Base-by-base conservation (phyloP, 306 rosid genomes). In the Sesbania bispinosa region DNA sequence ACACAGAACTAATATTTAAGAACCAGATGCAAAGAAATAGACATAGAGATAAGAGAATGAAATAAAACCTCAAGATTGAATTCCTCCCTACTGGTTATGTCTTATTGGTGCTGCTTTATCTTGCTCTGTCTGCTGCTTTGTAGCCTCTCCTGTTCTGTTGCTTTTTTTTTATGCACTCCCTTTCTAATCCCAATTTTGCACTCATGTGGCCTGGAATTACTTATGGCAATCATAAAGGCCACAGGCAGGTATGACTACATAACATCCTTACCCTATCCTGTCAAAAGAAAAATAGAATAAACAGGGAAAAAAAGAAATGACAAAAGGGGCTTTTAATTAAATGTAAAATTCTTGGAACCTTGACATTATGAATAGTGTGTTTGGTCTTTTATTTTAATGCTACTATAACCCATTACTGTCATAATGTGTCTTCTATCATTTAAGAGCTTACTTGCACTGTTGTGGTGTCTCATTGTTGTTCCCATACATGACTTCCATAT, bases 161-260 rank as follows among this genome's bases (percentile, higher is more conserved):
- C n/a, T n/a, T n/a, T n/a, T n/a, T n/a, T n/a, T n/a, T n/a, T n/a
- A n/a, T n/a, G n/a, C n/a, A n/a, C n/a, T n/a, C n/a, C n/a, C n/a
- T n/a, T n/a, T n/a, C n/a, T n/a, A n/a, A n/a, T n/a, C n/a, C 97
- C 99, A 24, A 79, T 58, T 23, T 79, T 91, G 85, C 99, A 95
- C 81, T 82, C 63, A 20, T 50, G 68, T 73, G 52, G 87, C 82
- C 47, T 95, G 83, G 96, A 95, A 32, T 85, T 95, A 63, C 96
- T 95, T 42, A 47, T 51, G 69, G 90, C 90, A 35, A 70, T 92
- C 32, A 67, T 89, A 55, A 86, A 82, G 83, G 88, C 87, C 57
- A 77, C 73, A 13, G 90, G 92, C 62, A 89, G 97, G 99, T 85
- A 86, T 73, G 74, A 16, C 47, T 67, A 21, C 72, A 21, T 63